Evolutionary conservation across 352 stramenopile species (phyloP), one percentile per base, ranked within the genome.

Genomic region (Globisporangium heterothallicum): DNA sequence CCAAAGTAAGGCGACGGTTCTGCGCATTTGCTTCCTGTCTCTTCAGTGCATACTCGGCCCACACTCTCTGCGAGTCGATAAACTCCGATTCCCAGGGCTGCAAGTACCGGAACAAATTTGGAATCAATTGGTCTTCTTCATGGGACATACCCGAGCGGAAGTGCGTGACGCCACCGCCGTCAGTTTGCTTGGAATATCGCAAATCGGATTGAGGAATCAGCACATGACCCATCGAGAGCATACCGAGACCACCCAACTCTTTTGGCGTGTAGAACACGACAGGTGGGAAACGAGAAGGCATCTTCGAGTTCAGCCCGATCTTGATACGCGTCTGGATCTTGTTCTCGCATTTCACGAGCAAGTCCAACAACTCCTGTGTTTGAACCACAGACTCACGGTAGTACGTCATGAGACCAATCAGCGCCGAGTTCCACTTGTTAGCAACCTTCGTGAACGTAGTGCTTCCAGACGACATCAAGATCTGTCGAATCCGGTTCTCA

Each of bases 311-410:
- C 46, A 99, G 69, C 6, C 97, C 97, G 56, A 99, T 99, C 82
- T 99, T 99, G 72, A 99, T 99, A 71, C 97, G 86, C 43, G 97
- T 99, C 70, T 99, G 97, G 59, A 99, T 99, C 78, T 99, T 99
- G 75, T 99, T 99, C 64, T 99, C 97, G 64, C 98, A 99, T 73
- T 99, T 99, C 27, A 99, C 97, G 7, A 99, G 76, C 32, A 99
- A 67, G 71, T 99, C 97, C 38, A 99, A 78, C n/a, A 99, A 76
- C 66, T 99, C 96, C 72, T 99, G 96, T 4, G 97, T 99, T 66
- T 99, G 98, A 16, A 99, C 85, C 8, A 99, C 97, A 38, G 97
- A 97, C 70, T 99, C 97, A 26, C 97, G 90, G 68, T 98, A 99
- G 70, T 99, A 99, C 19, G 96, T 99, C 97, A 99, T 99, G 26